Percentiles rank a stretch among this genome's conserved stretches.
Conservation (phyloP, 805 yeast species). For the Huiozyma sinensis region DNA sequence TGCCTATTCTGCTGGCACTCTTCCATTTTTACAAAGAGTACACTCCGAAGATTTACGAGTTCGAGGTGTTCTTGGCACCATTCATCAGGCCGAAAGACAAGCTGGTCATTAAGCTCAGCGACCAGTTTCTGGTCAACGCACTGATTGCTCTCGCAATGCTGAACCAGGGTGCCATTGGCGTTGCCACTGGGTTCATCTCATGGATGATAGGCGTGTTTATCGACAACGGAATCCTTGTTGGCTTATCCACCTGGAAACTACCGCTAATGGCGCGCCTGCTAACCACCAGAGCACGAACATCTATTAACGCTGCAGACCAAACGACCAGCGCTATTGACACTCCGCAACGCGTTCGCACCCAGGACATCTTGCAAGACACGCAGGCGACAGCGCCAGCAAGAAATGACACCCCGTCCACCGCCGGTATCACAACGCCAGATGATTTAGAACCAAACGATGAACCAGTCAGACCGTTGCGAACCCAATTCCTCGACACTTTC, state of each 20-base stretch:
- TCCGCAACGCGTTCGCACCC: background rate
- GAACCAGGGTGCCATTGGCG: constrained; percentile 35
- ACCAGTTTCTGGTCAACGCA: constrained; percentile 26
- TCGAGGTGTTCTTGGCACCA: constrained; percentile 28
- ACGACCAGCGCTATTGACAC: constrained; percentile 2
- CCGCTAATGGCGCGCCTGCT: constrained; percentile 21
- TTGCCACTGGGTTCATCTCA: constrained; percentile 32
- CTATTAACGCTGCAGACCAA: background rate
- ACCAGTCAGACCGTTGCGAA: constrained; percentile 50
- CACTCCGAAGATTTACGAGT: constrained; percentile 33
- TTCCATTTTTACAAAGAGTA: constrained; percentile 32
- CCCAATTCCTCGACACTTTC: constrained; percentile 51
- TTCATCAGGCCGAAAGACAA: constrained; percentile 6
- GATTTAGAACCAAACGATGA: constrained; percentile 35
- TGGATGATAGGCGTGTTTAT: constrained; percentile 36
- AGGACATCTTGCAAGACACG: background rate
- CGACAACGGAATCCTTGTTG: constrained; percentile 35
- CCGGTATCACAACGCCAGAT: constrained; percentile 3
- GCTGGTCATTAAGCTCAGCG: constrained; percentile 8
- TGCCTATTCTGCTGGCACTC: constrained; percentile 31
- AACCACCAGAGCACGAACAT: background rate
- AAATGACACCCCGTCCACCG: background rate
- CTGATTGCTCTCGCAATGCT: constrained; percentile 29
- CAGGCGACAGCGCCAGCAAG: background rate
- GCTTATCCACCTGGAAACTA: constrained; percentile 26